A percentile compares a stretch with the other conserved stretches of the same genome.
Evolutionary conservation across 495 filamentous ascomycete genomes (phyloP).

Genomic region (Hypoxylon intermedium): DNA sequence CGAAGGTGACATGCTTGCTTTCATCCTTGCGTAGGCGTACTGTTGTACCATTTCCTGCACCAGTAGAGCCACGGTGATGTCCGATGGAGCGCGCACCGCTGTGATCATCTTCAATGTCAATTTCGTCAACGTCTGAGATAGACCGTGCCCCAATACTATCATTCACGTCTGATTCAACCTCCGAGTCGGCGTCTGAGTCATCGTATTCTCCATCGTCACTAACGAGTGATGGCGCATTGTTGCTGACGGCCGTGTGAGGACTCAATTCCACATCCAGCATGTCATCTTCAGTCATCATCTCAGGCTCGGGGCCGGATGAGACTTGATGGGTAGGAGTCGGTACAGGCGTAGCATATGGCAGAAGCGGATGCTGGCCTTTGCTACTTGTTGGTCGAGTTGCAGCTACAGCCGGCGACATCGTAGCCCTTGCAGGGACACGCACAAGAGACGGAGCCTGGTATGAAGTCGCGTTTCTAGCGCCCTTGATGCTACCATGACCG

Average conservation of each 20-base stretch:
- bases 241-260: conserved; percentile 79
- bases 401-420: conserved; percentile 58
- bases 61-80: conserved; percentile 44
- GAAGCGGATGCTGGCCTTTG: conserved; percentile 56
- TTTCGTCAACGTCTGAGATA: conserved; percentile 58
- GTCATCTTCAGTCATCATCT: conserved; percentile 55
- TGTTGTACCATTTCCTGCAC: conserved; percentile 36
- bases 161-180: conserved; percentile 51
- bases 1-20: conserved; percentile 55
- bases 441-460: conserved; percentile 52
- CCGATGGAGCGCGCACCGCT: conserved; percentile 46
- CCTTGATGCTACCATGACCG: conserved; percentile 10
- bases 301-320: conserved; percentile 41
- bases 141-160: conserved; percentile 51
- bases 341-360: conserved; percentile 46
- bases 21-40: conserved; percentile 55
- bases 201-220: conserved; percentile 85
- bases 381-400: conserved; percentile 61
- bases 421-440: conserved; percentile 65
- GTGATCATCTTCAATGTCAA: conserved; percentile 55
- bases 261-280: conserved; percentile 71
- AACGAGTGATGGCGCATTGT: conserved; percentile 82
- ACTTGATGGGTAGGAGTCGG: conserved; percentile 38
- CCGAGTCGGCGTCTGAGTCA: conserved; percentile 58
- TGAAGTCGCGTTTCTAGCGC: conserved; percentile 31